A percentile compares a stretch with the other conserved stretches of the same genome.
phyloP scores from a whole-genome alignment of 768 basidiomycete species.

The Mrakia hoshinonis region DNA sequence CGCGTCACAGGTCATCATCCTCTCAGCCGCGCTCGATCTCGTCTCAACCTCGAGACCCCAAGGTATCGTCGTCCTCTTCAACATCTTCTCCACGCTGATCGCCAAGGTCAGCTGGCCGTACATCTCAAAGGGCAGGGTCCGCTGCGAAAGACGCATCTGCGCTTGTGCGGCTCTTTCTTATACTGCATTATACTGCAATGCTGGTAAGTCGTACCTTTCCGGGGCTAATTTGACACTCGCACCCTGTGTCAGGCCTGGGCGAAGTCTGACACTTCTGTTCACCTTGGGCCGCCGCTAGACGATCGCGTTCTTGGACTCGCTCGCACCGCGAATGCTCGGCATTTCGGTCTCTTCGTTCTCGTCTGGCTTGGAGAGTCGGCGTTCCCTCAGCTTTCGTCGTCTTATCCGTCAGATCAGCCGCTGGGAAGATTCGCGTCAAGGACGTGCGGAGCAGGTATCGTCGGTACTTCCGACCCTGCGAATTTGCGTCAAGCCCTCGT shows the following conservation, averaged over 20 bases:
- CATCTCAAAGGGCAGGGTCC: constrained; percentile 71
- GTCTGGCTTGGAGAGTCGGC: constrained; percentile 91
- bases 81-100: constrained; percentile 52
- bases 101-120: constrained; percentile 93
- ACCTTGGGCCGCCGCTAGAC: no score
- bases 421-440: constrained; percentile 92
- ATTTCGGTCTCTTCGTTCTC: constrained; percentile 79
- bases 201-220: constrained; percentile 57
- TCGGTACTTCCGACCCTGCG: constrained; percentile 34
- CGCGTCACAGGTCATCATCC: constrained; percentile 94
- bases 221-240: no score
- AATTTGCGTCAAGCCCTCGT: not conserved
- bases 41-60: constrained; percentile 87
- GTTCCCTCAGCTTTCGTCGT: constrained; percentile 73
- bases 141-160: constrained; percentile 63
- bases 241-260: no score
- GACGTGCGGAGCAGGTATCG: constrained; percentile 87
- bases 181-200: constrained; percentile 70
- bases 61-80: constrained; percentile 89
- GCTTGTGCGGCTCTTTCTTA: constrained; percentile 70
- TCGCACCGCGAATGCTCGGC: constrained; percentile 65
- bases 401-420: constrained; percentile 39
- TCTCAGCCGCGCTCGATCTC: constrained; percentile 89
- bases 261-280: constrained; percentile 60
- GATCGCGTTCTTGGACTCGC: constrained; percentile 60